Evolutionary conservation across 2,329 filamentous ascomycete genomes (phyloP), one percentile per base, ranked within the genome.

Genomic region (Myriosclerotinia curreyana): DNA sequence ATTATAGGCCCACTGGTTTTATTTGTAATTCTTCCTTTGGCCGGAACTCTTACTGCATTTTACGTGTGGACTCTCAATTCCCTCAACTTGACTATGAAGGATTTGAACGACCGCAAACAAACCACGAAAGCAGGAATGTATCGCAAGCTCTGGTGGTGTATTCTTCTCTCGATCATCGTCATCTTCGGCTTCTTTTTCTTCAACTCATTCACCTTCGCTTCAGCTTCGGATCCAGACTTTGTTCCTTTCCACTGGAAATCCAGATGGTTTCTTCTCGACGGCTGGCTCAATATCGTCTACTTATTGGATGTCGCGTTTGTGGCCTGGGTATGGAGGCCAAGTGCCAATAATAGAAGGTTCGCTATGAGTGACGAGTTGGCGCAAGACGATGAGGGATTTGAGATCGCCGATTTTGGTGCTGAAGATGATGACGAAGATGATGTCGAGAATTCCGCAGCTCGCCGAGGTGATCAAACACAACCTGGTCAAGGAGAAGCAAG

Each of bases 311-410:
- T 99, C 34, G 87, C 86, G 62, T 97, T 94, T 77, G 85, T 99
- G 69, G 92, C 95, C 28, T 99, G 98, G 76, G 83, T 99, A 61
- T 99, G 95, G 95, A 84, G 95, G 55, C 95, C 95, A 8, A 98
- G 94, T 28, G 92, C 90, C 60, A 98, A 99, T 78, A 99, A 99
- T 79, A 86, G 93, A 71, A 86, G 95, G 64, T 99, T 99, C 73
- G 95, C 95, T 67, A 99, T 99, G 95, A 96, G 91, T 79, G 95
- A 99, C 74, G 95, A 99, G 85, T 89, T 99, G 74, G 94, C 95
- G 3, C 95, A 98, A 83, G 95, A 99, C 72, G 95, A 99, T 71
- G 94, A 98, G 74, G 95, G 95, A 53, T 99, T 99, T 75, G 95
- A 98, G 75, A 96, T 99, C 75, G 90, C 90, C 56, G 95, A 95